These are phyloP conservation scores for Ochromonadaceae sp. DNA, from an alignment of 352 stramenopile genomes.

Conservation along the genomic window DNA sequence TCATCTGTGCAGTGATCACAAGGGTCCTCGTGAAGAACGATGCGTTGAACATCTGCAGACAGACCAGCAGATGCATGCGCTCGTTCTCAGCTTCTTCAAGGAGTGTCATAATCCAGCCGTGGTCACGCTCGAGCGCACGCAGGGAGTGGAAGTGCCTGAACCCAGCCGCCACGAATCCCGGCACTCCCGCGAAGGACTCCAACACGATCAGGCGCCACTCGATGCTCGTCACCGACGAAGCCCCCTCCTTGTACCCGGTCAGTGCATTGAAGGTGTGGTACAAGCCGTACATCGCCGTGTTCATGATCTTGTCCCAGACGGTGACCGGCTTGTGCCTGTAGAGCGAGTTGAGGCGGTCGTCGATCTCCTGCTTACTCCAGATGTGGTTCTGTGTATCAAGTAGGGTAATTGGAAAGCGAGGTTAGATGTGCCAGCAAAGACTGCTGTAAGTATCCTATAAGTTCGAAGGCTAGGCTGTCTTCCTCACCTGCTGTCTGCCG, in stretches of 20 bases:
- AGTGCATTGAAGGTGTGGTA: conserved; percentile 26
- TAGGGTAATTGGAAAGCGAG: no score
- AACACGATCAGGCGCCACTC: conserved; percentile 46
- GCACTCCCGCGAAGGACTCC: conserved; percentile 49
- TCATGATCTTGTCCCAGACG: conserved; percentile 15
- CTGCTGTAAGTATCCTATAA: no score
- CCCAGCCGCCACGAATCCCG: conserved; percentile 52
- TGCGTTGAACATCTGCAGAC: conserved; percentile 55
- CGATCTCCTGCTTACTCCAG: conserved; percentile 19
- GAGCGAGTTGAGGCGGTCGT: background rate
- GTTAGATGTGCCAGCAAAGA: no score
- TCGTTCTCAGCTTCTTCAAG: conserved; percentile 78
- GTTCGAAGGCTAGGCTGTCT: no score
- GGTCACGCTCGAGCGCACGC: conserved; percentile 45
- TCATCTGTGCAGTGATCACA: conserved; percentile 43
- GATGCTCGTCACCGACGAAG: conserved; percentile 14
- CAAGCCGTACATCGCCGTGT: background rate
- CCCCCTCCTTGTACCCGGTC: conserved; percentile 17
- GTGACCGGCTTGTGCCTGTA: background rate
- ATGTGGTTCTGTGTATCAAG: conserved; percentile 27
- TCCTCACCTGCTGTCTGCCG: no score
- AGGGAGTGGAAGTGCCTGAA: conserved; percentile 47
- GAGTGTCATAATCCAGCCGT: conserved; percentile 69
- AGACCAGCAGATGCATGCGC: conserved; percentile 74
- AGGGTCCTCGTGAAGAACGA: conserved; percentile 35